These are phyloP conservation scores for Castanospermum australe DNA, from an alignment of 306 rosid genomes.

Conservation along the genomic window DNA sequence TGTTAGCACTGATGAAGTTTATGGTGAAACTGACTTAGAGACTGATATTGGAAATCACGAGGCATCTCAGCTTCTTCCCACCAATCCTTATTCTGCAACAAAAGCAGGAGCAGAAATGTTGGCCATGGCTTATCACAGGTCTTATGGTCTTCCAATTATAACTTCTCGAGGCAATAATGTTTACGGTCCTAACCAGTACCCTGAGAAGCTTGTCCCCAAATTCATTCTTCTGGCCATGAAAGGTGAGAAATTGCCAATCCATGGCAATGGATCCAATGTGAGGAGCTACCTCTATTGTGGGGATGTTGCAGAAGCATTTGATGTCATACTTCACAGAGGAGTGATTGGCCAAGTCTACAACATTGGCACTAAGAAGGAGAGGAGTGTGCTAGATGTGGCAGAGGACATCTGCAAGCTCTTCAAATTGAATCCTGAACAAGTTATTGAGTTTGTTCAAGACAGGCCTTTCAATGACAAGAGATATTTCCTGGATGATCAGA, in stretches of 20 bases:
- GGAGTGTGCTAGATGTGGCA: conserved; percentile 63
- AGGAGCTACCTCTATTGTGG: conserved; percentile 63
- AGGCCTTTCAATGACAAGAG: conserved; percentile 83
- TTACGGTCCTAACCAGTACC: conserved; percentile 75
- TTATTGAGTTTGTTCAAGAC: conserved; percentile 66
- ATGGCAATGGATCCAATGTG: conserved; percentile 76
- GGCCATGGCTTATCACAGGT: conserved; percentile 74
- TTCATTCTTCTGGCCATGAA: conserved; percentile 67
- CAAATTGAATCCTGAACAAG: conserved; percentile 38
- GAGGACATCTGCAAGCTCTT: conserved; percentile 57
- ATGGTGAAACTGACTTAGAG: conserved; percentile 67
- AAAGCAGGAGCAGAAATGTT: conserved; percentile 85
- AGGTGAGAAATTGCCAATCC: conserved; percentile 68
- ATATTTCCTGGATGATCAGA: conserved; percentile 74
- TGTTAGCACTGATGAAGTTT: conserved; percentile 82
- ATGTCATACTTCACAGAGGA: conserved; percentile 76
- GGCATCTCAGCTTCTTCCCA: conserved; percentile 71
- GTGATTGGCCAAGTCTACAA: conserved; percentile 65
- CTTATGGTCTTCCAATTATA: conserved; percentile 60
- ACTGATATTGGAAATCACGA: conserved; percentile 60
- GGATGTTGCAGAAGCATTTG: conserved; percentile 81
- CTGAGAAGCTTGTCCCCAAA: conserved; percentile 73
- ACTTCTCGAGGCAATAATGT: conserved; percentile 74
- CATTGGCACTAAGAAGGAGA: conserved; percentile 66
- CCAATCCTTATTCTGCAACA: conserved; percentile 79